These are phyloP conservation scores for Wickerhamomyces kurtzmanii DNA, from an alignment of 805 yeast species.

Conservation along the genomic window DNA sequence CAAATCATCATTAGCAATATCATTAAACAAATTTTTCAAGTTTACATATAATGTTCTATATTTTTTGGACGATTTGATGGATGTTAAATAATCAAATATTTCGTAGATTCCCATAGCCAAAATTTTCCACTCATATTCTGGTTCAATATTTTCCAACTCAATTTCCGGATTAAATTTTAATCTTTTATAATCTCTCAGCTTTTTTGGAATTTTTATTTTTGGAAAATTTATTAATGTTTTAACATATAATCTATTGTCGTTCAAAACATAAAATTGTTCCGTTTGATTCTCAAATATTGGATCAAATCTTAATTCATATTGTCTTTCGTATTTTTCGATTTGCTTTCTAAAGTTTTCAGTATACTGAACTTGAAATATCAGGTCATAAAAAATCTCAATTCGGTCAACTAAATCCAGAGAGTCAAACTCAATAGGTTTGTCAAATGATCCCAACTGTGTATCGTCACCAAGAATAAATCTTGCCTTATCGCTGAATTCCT, in stretches of 20 bases:
- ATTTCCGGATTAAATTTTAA: slow-evolving; percentile 13
- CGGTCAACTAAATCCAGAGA: slow-evolving; percentile 32
- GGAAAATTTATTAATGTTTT: slow-evolving; percentile 19
- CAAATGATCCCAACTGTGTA: slow-evolving; percentile 14
- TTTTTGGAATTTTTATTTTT: slow-evolving; percentile 23
- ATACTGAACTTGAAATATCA: slow-evolving; percentile 33
- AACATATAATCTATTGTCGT: slow-evolving; percentile 43
- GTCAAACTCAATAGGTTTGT: slow-evolving; percentile 24
- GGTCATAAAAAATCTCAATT: slow-evolving; percentile 34
- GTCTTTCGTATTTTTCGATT: slow-evolving; percentile 27
- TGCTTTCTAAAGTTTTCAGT: slow-evolving; percentile 36
- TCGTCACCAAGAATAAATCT: slow-evolving; percentile 16
- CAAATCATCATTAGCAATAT: slow-evolving; percentile 33
- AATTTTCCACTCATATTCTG: slow-evolving; percentile 27
- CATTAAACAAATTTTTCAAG: slow-evolving; percentile 22
- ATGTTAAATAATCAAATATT: slow-evolving; percentile 21
- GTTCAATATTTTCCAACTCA: slow-evolving; percentile 23
- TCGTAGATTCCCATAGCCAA: slow-evolving; percentile 34
- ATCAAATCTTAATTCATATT: slow-evolving; percentile 19
- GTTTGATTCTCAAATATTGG: slow-evolving; percentile 17
- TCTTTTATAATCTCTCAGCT: slow-evolving; percentile 18
- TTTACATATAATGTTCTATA: slow-evolving; percentile 20
- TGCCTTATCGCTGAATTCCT: slow-evolving; percentile 16
- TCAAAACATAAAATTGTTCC: slow-evolving; percentile 28
- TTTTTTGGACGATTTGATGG: slow-evolving; percentile 19